Percentiles rank a stretch among this genome's conserved stretches.
Evolutionary conservation across 23 red algal genomes (phyloP).

Genomic region (Gracilaria domingensis): DNA sequence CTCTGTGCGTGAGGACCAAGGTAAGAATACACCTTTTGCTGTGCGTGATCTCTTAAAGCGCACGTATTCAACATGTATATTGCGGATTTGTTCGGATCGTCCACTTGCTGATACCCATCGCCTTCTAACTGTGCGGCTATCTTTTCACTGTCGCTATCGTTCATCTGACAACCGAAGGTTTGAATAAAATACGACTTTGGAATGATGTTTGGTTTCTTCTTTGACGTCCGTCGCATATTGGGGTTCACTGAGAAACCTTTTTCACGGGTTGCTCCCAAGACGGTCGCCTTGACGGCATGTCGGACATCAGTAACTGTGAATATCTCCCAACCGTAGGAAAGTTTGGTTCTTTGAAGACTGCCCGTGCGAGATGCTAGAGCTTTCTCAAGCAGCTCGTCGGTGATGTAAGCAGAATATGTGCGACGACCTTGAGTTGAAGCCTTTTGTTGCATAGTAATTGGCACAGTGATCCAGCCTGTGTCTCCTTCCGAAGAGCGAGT

Average conservation of each 20-base stretch:
- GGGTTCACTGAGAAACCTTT: slow-evolving; percentile 44
- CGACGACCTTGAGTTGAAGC: neutral
- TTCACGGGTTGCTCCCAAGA: slow-evolving; percentile 32
- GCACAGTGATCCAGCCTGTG: slow-evolving; percentile 54
- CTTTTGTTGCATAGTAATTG: neutral
- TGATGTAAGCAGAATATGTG: neutral
- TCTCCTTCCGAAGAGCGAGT: slow-evolving; percentile 62
- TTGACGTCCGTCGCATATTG: slow-evolving; percentile 62
- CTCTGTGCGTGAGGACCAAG: slow-evolving; percentile 80
- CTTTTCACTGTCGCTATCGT: slow-evolving; percentile 89
- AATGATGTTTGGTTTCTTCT: slow-evolving; percentile 43
- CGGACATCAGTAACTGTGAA: slow-evolving; percentile 78
- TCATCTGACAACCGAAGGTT: slow-evolving; percentile 98
- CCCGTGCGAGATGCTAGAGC: slow-evolving; percentile 18
- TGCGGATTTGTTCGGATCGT: slow-evolving; percentile 75
- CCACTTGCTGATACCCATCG: slow-evolving; percentile 53
- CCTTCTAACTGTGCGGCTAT: slow-evolving; percentile 82
- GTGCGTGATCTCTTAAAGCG: slow-evolving; percentile 90
- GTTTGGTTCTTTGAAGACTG: slow-evolving; percentile 23
- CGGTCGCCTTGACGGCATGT: slow-evolving; percentile 23
- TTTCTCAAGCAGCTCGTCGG: slow-evolving; percentile 27
- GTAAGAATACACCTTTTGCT: slow-evolving; percentile 94
- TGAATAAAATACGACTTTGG: slow-evolving; percentile 74
- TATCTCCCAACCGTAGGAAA: slow-evolving; percentile 76
- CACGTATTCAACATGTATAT: slow-evolving; percentile 92